Evolutionary conservation across 352 stramenopile species (phyloP), one percentile per base, ranked within the genome.

Genomic region (Elongisporangium prolatum): DNA sequence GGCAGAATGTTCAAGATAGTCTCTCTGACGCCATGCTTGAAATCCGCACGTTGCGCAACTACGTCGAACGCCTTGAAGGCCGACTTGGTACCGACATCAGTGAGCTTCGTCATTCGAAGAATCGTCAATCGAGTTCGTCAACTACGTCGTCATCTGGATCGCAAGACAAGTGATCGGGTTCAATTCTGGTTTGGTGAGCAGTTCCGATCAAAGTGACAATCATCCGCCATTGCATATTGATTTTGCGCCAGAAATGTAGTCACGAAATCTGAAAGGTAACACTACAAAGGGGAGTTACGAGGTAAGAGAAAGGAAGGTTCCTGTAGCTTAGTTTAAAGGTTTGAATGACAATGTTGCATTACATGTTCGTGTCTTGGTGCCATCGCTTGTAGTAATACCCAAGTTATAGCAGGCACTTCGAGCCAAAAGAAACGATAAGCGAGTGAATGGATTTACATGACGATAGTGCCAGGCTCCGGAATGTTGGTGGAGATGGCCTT

Each of bases 401-500:
- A 51, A 22, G 10, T 51, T 51, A 22, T 9, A 51, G 24, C 48
- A 51, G 21, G n/a, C 21, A 24, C 16, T 9, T 24, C 59, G 40
- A 59, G 59, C 50, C 34, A 64, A 61, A 57, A 34, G 34, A 8
- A 50, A 57, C 24, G 18, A 50, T 51, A 54, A 34, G 14, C 18
- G 20, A 52, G 63, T 55, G 0, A 21, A 17, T 21, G 24, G 9
- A 38, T 22, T 72, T 63, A 96, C 87, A 96, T 96, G 74, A 96
- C 83, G 60, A 96, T 96, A 44, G 84, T 96, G 54, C 87, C 87
- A 34, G 84, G 82, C 56, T 95, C 86, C 2, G 81, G 83, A 47
- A 92, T 91, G 64, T 80, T 93, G 50, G 80, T 68, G 7, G 87
- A 94, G 68, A 96, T 95, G 65, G 82, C 84, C 60, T 94, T 94